phyloP scores from a whole-genome alignment of 768 basidiomycete species.

The Pulveroboletus sp. region DNA sequence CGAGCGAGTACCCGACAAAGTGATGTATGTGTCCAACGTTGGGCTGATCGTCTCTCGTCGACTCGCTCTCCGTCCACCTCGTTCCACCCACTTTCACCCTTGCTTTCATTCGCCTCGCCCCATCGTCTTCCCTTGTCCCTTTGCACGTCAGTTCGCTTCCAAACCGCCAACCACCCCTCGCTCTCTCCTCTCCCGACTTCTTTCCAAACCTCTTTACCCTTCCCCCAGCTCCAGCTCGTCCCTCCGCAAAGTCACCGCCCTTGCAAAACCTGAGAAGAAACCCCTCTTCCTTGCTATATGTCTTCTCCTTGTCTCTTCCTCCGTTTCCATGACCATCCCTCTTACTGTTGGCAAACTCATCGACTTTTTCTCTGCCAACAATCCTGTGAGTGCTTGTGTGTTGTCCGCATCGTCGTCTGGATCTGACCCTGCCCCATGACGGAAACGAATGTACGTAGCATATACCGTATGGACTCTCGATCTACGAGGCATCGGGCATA shows the following conservation, averaged over 20 bases:
- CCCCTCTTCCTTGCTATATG: conserved; percentile 73
- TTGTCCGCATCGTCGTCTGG: no score
- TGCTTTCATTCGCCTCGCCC: background rate
- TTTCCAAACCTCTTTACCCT: conserved; percentile 31
- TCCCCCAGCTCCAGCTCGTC: conserved; percentile 51
- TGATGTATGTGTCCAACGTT: background rate
- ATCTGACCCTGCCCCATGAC: background rate
- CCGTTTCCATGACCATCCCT: conserved; percentile 89
- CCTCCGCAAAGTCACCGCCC: conserved; percentile 65
- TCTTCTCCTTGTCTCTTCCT: conserved; percentile 78
- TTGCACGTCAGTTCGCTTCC: conserved; percentile 13
- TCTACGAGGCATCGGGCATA: conserved; percentile 72
- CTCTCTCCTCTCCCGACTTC: conserved; percentile 23
- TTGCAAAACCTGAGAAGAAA: conserved; percentile 80
- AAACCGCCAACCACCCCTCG: conserved; percentile 1
- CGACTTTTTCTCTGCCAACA: conserved; percentile 78
- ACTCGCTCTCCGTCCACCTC: background rate
- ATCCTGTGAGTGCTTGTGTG: conserved; percentile 46
- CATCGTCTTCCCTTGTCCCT: background rate
- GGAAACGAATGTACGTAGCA: conserved; percentile 36
- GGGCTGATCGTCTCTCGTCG: background rate
- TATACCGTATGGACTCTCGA: conserved; percentile 75
- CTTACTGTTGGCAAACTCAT: conserved; percentile 92
- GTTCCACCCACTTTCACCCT: background rate
- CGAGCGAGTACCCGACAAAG: background rate